Conservation (phyloP, 257 asterid species). For the Nicotiana knightiana region DNA sequence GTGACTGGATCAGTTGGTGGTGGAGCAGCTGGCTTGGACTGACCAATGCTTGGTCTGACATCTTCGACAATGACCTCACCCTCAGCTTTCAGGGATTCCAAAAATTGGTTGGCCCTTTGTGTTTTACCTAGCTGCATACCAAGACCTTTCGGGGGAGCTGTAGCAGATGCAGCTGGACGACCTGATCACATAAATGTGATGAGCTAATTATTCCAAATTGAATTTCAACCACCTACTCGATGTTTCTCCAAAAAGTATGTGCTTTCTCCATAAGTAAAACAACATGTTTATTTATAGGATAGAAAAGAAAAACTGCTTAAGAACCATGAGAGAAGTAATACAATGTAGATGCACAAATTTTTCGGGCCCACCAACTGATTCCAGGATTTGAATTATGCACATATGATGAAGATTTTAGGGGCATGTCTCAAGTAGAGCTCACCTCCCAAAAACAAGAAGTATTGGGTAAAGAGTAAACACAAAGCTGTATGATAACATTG, state of each 20-base stretch:
- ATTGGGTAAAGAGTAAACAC: neutral
- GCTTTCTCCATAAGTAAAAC: neutral
- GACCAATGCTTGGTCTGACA: constrained; percentile 67
- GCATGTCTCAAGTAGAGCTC: neutral
- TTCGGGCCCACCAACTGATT: neutral
- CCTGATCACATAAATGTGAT: constrained; percentile 34
- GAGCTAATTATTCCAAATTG: neutral
- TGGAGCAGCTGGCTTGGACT: constrained; percentile 54
- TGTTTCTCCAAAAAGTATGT: neutral
- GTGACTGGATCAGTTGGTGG: constrained; percentile 81
- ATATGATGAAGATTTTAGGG: neutral
- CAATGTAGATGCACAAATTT: neutral
- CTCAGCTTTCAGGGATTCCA: constrained; percentile 85
- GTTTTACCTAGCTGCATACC: constrained; percentile 86
- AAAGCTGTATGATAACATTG: neutral
- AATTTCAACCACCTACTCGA: neutral
- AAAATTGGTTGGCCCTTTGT: constrained; percentile 67
- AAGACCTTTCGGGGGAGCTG: constrained; percentile 76
- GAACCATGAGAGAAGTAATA: neutral
- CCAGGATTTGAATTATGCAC: neutral
- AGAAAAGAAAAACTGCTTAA: neutral
- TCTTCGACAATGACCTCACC: constrained; percentile 77
- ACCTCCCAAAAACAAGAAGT: neutral
- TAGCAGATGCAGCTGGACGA: constrained; percentile 60
- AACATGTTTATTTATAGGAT: neutral